Conservation (phyloP, 169 alveolate genomes). For the Fabrea salina region DNA sequence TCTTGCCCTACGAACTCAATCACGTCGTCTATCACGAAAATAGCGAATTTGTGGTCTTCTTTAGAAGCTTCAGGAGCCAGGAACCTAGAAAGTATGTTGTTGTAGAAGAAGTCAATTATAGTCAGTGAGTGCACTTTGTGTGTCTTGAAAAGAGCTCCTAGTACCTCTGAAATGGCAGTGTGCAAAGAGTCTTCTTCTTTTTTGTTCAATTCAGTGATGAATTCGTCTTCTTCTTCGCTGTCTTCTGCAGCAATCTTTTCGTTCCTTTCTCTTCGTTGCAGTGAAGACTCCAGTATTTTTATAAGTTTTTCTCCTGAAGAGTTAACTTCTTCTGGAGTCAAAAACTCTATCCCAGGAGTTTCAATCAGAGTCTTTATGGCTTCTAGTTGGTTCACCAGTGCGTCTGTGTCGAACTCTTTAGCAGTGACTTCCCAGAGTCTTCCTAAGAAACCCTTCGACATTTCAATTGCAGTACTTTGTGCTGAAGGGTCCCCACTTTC, state of each 20-base stretch:
- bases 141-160: slow-evolving; percentile 82
- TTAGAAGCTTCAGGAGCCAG: slow-evolving; percentile 52
- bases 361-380: slow-evolving; percentile 68
- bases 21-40: slow-evolving; percentile 81
- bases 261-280: slow-evolving; percentile 43
- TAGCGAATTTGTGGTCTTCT: slow-evolving; percentile 59
- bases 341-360: slow-evolving; percentile 53
- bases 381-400: slow-evolving; percentile 54
- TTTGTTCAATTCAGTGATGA: slow-evolving; percentile 63
- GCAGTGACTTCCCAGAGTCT: slow-evolving; percentile 58
- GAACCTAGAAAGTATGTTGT: slow-evolving; percentile 65
- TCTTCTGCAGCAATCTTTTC: slow-evolving; percentile 66
- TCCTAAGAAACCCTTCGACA: slow-evolving; percentile 59
- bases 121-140: slow-evolving; percentile 60
- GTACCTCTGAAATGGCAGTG: slow-evolving; percentile 73
- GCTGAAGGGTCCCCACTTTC: slow-evolving; percentile 25
- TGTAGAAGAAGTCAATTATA: slow-evolving; percentile 58
- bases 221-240: slow-evolving; percentile 68
- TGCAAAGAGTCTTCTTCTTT: slow-evolving; percentile 72
- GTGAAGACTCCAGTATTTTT: slow-evolving; percentile 56
- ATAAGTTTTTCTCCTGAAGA: slow-evolving; percentile 56
- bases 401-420: slow-evolving; percentile 74
- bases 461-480: slow-evolving; percentile 6
- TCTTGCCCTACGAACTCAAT: slow-evolving; percentile 77
- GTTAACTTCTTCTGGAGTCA: slow-evolving; percentile 67